Evolutionary conservation across 805 yeast genomes (phyloP).

Genomic region (Wickerhamomyces mucosus): DNA sequence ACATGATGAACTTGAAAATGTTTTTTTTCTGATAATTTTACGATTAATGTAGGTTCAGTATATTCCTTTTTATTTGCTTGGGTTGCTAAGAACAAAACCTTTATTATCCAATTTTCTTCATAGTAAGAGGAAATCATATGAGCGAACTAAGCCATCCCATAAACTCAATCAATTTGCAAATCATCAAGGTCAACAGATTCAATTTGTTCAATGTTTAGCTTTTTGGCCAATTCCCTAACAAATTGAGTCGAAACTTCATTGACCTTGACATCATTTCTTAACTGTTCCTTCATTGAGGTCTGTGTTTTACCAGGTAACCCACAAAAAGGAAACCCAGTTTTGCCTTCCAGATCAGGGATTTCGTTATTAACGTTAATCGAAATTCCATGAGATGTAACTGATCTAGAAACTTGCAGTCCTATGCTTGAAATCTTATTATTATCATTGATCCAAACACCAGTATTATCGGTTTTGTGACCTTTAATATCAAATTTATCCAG

Average conservation of each 20-base stretch:
- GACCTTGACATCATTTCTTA: conserved; percentile 3
- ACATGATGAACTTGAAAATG: too few species aligned
- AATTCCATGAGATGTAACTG: conserved; percentile 83
- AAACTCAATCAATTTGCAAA: conserved; percentile 17
- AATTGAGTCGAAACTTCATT: conserved; percentile 34
- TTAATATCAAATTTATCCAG: conserved; percentile 32
- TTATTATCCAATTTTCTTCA: too few species aligned
- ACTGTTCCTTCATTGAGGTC: conserved; percentile 28
- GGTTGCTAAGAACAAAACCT: too few species aligned
- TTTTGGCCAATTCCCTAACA: conserved; percentile 32
- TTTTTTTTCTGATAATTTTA: too few species aligned
- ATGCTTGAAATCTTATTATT: conserved; percentile 71
- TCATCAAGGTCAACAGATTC: conserved; percentile 29
- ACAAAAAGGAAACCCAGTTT: conserved; percentile 62
- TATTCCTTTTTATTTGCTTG: too few species aligned
- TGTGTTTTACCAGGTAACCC: conserved; percentile 63
- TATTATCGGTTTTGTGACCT: conserved; percentile 48
- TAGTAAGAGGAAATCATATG: too few species aligned
- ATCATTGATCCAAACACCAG: conserved; percentile 78
- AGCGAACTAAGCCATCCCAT: too few species aligned
- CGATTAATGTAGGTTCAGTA: too few species aligned
- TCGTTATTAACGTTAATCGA: conserved; percentile 75
- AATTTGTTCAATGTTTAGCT: conserved; percentile 27
- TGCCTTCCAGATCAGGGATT: conserved; percentile 50
- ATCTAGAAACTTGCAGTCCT: conserved; percentile 79